A percentile compares a stretch with the other conserved stretches of the same genome.
Evolutionary conservation across 176 grass and related monocot genomes (phyloP).

Genomic region (Zoysia japonica): DNA sequence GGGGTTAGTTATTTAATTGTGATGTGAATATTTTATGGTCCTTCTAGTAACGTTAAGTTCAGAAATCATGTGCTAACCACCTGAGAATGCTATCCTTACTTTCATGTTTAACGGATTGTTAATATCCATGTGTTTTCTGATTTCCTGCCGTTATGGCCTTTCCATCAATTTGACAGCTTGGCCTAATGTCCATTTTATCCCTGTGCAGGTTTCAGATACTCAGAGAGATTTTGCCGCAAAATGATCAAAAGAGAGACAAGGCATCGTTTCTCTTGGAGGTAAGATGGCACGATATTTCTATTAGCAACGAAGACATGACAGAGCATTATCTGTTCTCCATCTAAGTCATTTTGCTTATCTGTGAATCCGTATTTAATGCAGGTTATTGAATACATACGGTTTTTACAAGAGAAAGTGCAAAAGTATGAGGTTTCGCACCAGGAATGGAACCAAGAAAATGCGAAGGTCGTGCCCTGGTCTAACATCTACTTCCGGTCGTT

Average conservation of each 20-base stretch:
- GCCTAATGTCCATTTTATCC: background rate
- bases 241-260: slow-evolving; percentile 98
- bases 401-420: slow-evolving; percentile 88
- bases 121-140: background rate
- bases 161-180: background rate
- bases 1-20: background rate
- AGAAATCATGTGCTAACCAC: background rate
- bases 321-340: background rate
- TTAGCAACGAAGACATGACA: background rate
- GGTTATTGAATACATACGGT: slow-evolving; percentile 80
- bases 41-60: background rate
- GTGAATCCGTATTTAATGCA: slow-evolving; percentile 8
- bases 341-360: background rate
- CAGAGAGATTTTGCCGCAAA: slow-evolving; percentile 87
- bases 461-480: slow-evolving; percentile 75
- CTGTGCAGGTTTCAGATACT: slow-evolving; percentile 90
- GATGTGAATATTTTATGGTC: background rate
- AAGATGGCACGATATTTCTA: background rate
- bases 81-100: background rate
- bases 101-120: background rate
- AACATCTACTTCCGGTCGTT: slow-evolving; percentile 82
- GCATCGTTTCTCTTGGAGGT: slow-evolving; percentile 93
- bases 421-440: slow-evolving; percentile 60
- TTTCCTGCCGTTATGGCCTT: background rate
- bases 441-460: slow-evolving; percentile 75